These are phyloP conservation scores for Coniochaeta sp. DNA, from an alignment of 2,329 filamentous ascomycete genomes.

Conservation along the genomic window DNA sequence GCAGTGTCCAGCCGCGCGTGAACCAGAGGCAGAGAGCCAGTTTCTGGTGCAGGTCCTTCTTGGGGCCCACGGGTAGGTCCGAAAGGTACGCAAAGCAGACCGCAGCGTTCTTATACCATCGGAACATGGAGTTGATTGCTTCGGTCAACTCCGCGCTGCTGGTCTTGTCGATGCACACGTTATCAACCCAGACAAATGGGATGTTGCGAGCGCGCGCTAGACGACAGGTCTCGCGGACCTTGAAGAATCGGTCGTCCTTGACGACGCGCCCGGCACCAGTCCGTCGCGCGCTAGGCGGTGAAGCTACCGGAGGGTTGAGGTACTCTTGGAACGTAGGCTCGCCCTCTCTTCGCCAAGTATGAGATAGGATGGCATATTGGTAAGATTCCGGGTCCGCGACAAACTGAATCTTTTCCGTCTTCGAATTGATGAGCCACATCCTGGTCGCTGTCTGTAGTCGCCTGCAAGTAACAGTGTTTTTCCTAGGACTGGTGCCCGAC, in stretches of 20 bases:
- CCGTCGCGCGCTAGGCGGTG: not conserved
- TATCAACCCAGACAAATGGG: slow-evolving; percentile 8
- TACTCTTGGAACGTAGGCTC: slow-evolving; percentile 4
- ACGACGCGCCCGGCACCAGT: not conserved
- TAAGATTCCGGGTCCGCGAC: not conserved
- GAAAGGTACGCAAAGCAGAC: not conserved
- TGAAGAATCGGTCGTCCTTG: slow-evolving; percentile 1
- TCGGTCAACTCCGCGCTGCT: not conserved
- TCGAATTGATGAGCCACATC: slow-evolving; percentile 21
- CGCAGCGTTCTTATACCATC: slow-evolving; percentile 2
- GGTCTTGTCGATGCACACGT: slow-evolving; percentile 1
- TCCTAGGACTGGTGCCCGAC: no score
- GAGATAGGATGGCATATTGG: slow-evolving; percentile 3
- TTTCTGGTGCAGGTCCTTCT: slow-evolving; percentile 1
- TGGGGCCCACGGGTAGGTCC: not conserved
- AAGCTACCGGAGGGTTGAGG: not conserved
- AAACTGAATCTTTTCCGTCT: slow-evolving; percentile 14
- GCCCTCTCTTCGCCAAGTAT: slow-evolving; percentile 1
- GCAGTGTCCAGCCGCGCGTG: slow-evolving; percentile 10
- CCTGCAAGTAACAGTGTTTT: not conserved
- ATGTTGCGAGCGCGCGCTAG: slow-evolving; percentile 10
- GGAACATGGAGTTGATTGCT: slow-evolving; percentile 8
- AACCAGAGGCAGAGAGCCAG: slow-evolving; percentile 8
- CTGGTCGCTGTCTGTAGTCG: not conserved
- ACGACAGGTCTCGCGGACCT: slow-evolving; percentile 1